Conservation (phyloP, 2,329 filamentous ascomycete genomes). For the Epichloe typhina region DNA sequence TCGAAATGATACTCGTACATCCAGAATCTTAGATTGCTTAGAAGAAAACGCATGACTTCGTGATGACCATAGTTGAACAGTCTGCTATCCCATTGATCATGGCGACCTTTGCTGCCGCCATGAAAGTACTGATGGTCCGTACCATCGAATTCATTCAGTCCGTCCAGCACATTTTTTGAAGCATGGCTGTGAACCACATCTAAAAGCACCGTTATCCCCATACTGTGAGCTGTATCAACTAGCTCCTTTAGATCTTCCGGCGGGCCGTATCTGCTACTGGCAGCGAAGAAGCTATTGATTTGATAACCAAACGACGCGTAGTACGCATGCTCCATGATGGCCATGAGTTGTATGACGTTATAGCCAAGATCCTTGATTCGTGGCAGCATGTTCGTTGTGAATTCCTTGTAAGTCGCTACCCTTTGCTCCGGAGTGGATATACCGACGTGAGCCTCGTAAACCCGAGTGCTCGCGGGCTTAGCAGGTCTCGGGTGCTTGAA, state of each 20-base stretch:
- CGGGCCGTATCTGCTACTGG: constrained; percentile 84
- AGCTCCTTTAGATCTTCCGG: constrained; percentile 95
- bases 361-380: constrained; percentile 85
- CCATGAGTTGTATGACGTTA: constrained; percentile 97
- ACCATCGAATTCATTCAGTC: constrained; percentile 90
- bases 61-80: constrained; percentile 95
- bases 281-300: constrained; percentile 97
- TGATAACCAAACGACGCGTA: constrained; percentile 99
- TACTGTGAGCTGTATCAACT: constrained; percentile 81
- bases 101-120: constrained; percentile 65
- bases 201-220: constrained; percentile 83
- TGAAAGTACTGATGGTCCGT: constrained; percentile 96
- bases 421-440: constrained; percentile 85
- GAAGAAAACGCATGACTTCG: constrained; percentile 86
- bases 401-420: constrained; percentile 94
- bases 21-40: constrained; percentile 95
- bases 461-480: constrained; percentile 74
- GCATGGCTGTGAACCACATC: constrained; percentile 97
- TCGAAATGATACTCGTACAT: constrained; percentile 98
- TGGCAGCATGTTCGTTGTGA: constrained; percentile 82
- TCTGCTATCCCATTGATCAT: constrained; percentile 91
- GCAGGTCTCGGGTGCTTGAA: constrained; percentile 75
- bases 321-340: constrained; percentile 98
- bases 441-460: constrained; percentile 97
- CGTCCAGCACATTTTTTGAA: constrained; percentile 92